A percentile compares a stretch with the other conserved stretches of the same genome.
phyloP scores from a whole-genome alignment of 768 basidiomycete species.

The Holtermanniella nyarrowii region DNA sequence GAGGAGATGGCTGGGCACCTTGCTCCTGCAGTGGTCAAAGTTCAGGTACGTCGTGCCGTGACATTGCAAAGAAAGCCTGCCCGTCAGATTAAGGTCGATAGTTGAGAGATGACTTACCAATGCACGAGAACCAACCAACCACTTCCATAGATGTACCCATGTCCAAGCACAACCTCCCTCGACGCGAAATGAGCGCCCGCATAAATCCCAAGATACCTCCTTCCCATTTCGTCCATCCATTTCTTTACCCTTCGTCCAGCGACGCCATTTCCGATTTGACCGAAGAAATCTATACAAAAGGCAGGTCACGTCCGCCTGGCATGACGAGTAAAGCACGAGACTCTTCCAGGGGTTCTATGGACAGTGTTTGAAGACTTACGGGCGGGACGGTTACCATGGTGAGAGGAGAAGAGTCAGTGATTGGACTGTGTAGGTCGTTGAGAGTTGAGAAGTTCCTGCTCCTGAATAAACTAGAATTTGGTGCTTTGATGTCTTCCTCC shows the following conservation, averaged over 20 bases:
- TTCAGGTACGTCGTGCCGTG: conserved; percentile 44
- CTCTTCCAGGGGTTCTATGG: conserved; percentile 62
- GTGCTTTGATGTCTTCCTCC: conserved; percentile 26
- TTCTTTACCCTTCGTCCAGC: background rate
- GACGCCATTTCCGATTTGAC: background rate
- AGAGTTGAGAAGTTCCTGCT: conserved; percentile 26
- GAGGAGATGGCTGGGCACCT: conserved; percentile 42
- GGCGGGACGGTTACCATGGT: conserved; percentile 71
- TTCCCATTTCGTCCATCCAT: conserved; percentile 41
- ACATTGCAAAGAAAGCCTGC: conserved; percentile 43
- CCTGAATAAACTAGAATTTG: conserved; percentile 37
- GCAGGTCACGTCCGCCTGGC: conserved; percentile 50
- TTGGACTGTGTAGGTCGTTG: conserved; percentile 28
- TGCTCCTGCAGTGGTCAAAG: conserved; percentile 45
- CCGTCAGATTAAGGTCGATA: background rate
- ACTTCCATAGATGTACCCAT: conserved; percentile 42
- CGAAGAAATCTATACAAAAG: conserved; percentile 42
- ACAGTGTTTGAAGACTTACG: conserved; percentile 51
- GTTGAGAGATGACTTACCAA: conserved; percentile 22
- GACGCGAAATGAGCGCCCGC: conserved; percentile 52
- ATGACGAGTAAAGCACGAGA: conserved; percentile 71
- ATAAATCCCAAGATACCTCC: conserved; percentile 59
- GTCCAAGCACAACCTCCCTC: conserved; percentile 43
- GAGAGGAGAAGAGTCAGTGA: conserved; percentile 46
- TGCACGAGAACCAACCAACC: conserved; percentile 41